Evolutionary conservation across 345 rosid genomes (phyloP), one percentile per base, ranked within the genome.

Genomic region (Psidium friedrichsthalianum): DNA sequence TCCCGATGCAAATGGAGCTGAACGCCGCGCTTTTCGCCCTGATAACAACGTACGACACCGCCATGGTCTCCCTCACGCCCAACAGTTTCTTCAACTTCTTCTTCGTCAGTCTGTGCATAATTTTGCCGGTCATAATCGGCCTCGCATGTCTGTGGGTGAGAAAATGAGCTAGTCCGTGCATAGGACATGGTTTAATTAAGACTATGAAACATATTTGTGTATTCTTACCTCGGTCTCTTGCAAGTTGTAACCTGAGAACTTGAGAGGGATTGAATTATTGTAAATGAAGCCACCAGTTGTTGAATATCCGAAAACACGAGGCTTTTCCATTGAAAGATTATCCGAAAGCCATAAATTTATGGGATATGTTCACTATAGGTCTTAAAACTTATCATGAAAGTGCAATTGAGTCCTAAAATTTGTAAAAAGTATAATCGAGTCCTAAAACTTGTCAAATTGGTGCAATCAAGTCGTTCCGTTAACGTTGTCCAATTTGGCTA

Each of bases 41-140:
- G 59, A 1, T 6, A 5, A 0, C 3, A 10, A 64, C 82, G 10
- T 84, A 84, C 15, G 47, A 21, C 82, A 3, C 25, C 5, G 12
- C 49, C 8, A 1, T 84, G 86, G 14, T 13, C 54, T 11, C 0
- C 0, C 57, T 84, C 44, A 2, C 24, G 3, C 86, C 82, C 29
- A 52, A 51, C 54, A 0, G 13, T 6, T 32, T 51, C 59, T 13
- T 51, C 56, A 6, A 21, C 21, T 51, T 0, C 0, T 20, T 69
- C 82, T 69, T 69, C n/a, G 58, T 51, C 11, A 14, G 49, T 2
- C 51, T 84, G 44, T 29, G 82, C 40, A 11, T 64, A 3, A 6
- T 4, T 84, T 20, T 51, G 49, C 86, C 52, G 5, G 0, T 69
- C 36, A 5, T 84, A 12, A 6, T 84, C 29, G 11, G 0, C 14